Conservation (phyloP, 2,329 filamentous ascomycete species). For the Xylaria sp. region DNA sequence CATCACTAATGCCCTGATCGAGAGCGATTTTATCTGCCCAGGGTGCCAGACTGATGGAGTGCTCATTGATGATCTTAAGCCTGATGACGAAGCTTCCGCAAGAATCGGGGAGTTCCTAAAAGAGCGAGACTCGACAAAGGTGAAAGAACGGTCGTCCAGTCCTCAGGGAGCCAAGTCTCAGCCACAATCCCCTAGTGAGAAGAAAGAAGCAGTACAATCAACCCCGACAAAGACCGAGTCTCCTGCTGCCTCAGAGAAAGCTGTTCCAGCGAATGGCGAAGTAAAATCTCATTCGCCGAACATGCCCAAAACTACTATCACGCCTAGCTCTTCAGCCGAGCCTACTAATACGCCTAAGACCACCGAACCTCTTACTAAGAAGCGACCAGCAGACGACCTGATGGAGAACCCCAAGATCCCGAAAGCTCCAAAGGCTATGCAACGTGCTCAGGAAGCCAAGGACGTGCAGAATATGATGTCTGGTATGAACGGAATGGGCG, state of each 20-base stretch:
- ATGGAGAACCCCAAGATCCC: constrained; percentile 68
- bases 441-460: constrained; percentile 54
- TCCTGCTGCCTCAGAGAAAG: constrained; percentile 36
- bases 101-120: constrained; percentile 79
- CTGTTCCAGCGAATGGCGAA: constrained; percentile 35
- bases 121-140: constrained; percentile 57
- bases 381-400: constrained; percentile 79
- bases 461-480: constrained; percentile 53
- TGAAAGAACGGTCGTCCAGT: constrained; percentile 56
- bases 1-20: constrained; percentile 98
- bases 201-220: constrained; percentile 46
- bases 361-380: constrained; percentile 59
- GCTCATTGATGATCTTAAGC: constrained; percentile 86
- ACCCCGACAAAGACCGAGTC: constrained; percentile 41
- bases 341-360: constrained; percentile 31
- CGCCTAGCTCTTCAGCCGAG: constrained; percentile 35
- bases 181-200: constrained; percentile 32
- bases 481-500: constrained; percentile 43
- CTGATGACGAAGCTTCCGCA: constrained; percentile 77
- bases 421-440: constrained; percentile 70
- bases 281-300: constrained; percentile 41
- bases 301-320: constrained; percentile 32
- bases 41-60: constrained; percentile 90
- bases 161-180: constrained; percentile 46
- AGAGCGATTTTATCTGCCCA: constrained; percentile 96